phyloP scores from a whole-genome alignment of 2,329 filamentous ascomycete species.

The Pestalotiopsis sp. region DNA sequence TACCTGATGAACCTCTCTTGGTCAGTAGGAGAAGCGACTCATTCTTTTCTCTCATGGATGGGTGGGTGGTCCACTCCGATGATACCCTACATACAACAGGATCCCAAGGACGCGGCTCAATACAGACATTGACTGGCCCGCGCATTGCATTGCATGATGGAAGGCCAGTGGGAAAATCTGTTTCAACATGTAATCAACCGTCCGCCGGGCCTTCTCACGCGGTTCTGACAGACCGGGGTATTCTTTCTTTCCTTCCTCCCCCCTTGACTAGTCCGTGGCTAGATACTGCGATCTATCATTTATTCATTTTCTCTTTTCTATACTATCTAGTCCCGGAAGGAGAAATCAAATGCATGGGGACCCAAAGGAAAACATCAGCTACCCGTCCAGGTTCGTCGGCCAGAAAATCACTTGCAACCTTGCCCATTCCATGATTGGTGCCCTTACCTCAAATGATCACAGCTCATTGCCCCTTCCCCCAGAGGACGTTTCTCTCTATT shows the following conservation, averaged over 20 bases:
- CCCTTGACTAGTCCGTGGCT: not conserved
- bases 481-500: not conserved
- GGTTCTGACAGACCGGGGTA: not conserved
- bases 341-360: not conserved
- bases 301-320: not conserved
- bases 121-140: not conserved
- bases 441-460: slow-evolving; percentile 7
- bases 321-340: not conserved
- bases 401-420: slow-evolving; percentile 8
- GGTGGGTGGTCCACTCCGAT: not conserved
- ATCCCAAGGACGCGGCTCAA: not conserved
- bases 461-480: not conserved
- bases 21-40: not conserved
- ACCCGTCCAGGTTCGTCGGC: slow-evolving; percentile 1
- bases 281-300: not conserved
- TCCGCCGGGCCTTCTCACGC: not conserved
- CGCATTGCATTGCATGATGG: not conserved
- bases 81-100: not conserved
- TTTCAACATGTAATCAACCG: not conserved
- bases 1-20: slow-evolving; percentile 7
- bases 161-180: not conserved
- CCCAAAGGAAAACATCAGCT: not conserved
- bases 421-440: slow-evolving; percentile 4
- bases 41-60: not conserved
- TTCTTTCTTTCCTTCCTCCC: not conserved